Conservation (phyloP, 805 yeast genomes). For the Metschnikowia matae region DNA sequence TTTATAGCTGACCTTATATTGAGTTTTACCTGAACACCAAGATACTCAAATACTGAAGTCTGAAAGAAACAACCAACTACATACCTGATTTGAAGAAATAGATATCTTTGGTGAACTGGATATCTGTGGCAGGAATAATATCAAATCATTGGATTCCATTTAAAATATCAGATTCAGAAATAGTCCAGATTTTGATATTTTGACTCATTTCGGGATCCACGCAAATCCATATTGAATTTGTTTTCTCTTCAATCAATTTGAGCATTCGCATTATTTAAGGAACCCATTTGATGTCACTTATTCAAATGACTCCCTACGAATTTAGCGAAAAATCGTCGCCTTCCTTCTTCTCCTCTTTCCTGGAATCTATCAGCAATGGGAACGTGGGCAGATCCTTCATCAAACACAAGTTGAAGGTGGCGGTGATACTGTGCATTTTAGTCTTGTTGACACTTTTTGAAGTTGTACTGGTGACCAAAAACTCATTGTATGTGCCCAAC, state of each 20-base stretch:
- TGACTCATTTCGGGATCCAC: too few species aligned
- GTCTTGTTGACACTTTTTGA: constrained; percentile 13
- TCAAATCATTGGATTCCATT: too few species aligned
- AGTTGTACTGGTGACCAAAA: constrained; percentile 13
- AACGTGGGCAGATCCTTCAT: constrained; percentile 7
- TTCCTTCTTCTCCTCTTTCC: constrained; percentile 4
- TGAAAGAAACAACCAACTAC: too few species aligned
- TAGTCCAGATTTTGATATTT: too few species aligned
- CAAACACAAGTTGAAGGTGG: constrained; percentile 14
- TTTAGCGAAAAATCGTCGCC: constrained; percentile 13
- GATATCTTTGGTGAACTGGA: neutral
- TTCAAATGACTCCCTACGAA: constrained; percentile 21
- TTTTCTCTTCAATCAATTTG: neutral
- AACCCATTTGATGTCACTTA: constrained; percentile 8
- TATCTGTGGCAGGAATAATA: too few species aligned
- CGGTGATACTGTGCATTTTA: constrained; percentile 6
- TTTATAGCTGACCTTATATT: neutral
- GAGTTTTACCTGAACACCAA: neutral
- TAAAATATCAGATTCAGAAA: too few species aligned
- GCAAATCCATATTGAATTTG: neutral
- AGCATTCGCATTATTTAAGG: neutral
- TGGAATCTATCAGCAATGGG: constrained; percentile 1
- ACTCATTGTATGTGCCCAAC: constrained; percentile 29
- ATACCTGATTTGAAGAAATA: neutral
- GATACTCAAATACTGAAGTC: too few species aligned